Evolutionary conservation across 2,329 filamentous ascomycete genomes (phyloP).

Genomic region (Clarireedia homoeocarpa): DNA sequence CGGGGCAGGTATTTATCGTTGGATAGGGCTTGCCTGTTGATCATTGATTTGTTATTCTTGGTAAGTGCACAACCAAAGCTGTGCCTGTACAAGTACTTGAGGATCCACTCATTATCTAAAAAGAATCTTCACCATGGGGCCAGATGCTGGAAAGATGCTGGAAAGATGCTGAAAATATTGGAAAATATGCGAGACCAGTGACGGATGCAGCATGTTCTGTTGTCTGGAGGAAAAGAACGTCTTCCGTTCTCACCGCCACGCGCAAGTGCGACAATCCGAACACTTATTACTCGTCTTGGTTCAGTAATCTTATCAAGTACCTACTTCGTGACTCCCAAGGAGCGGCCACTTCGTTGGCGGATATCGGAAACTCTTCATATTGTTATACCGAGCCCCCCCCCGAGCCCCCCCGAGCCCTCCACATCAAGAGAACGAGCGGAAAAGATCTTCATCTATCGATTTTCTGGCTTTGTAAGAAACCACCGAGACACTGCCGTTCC

Average conservation of each 20-base stretch:
- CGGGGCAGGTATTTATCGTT: not conserved
- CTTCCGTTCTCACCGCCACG: not conserved
- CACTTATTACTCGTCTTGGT: not conserved
- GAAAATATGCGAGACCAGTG: not conserved
- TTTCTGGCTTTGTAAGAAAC: not conserved
- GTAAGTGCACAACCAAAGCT: not conserved
- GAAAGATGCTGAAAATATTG: not conserved
- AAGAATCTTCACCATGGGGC: not conserved
- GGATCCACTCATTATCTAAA: conserved; percentile 2
- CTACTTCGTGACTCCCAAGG: no score
- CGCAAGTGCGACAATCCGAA: not conserved
- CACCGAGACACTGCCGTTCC: not conserved
- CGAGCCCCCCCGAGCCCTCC: not conserved
- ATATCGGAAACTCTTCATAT: not conserved
- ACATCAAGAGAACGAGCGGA: no score
- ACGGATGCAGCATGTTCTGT: not conserved
- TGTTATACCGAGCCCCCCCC: not conserved
- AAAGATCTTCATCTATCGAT: not conserved
- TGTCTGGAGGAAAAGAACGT: not conserved
- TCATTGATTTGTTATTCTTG: not conserved
- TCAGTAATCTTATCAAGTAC: no score
- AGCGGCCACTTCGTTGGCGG: not conserved
- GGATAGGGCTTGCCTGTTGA: not conserved
- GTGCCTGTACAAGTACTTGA: not conserved
- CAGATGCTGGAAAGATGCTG: not conserved